These are phyloP conservation scores for Trypanosoma platydactyli DNA, from an alignment of 208 protist genomes.

Conservation along the genomic window DNA sequence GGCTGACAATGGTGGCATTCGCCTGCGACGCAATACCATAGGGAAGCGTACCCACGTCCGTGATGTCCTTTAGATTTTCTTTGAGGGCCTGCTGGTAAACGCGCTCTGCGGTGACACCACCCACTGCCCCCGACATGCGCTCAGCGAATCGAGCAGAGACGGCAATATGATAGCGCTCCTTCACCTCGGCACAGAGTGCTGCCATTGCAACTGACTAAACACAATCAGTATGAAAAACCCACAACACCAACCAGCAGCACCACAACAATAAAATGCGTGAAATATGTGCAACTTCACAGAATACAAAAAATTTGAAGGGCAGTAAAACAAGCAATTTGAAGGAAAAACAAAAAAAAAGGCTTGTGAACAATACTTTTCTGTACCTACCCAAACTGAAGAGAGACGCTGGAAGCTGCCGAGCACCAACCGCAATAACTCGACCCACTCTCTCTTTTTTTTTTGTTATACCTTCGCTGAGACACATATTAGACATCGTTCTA, in stretches of 20 bases:
- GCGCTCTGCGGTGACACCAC: conserved; percentile 35
- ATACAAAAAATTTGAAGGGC: too few species aligned
- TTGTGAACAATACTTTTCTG: too few species aligned
- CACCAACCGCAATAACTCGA: too few species aligned
- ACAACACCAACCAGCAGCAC: not conserved
- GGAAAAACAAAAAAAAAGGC: too few species aligned
- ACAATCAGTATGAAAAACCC: not conserved
- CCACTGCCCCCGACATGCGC: conserved; percentile 22
- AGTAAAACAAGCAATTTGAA: too few species aligned
- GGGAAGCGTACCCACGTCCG: conserved; percentile 49
- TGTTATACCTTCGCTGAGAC: too few species aligned
- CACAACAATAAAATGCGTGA: conserved; percentile 7
- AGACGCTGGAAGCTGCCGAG: too few species aligned
- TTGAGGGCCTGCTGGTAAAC: conserved; percentile 55
- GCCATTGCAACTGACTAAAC: conserved; percentile 29
- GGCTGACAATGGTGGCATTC: conserved; percentile 34
- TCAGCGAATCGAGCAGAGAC: conserved; percentile 67
- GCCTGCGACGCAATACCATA: conserved; percentile 53
- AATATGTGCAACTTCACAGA: too few species aligned
- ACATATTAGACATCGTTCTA: too few species aligned
- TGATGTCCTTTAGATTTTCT: conserved; percentile 68
- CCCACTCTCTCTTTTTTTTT: too few species aligned
- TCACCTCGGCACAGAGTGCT: conserved; percentile 39
- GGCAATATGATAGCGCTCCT: conserved; percentile 31
- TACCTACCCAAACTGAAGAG: too few species aligned